phyloP scores from a whole-genome alignment of 345 rosid genomes.

The Salix brachista region DNA sequence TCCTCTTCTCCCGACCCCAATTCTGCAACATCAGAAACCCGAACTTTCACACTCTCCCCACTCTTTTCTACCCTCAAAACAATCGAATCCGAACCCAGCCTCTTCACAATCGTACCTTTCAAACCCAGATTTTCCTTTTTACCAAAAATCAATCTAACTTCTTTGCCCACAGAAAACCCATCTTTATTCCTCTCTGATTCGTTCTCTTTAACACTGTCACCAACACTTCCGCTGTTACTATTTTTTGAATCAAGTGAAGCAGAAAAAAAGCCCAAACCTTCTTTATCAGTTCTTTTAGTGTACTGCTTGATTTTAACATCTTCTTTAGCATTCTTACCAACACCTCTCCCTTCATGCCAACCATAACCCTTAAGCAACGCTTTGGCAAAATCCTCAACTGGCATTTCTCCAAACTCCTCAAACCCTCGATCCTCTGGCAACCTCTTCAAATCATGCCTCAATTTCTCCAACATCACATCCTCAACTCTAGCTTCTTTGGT shows the following conservation, averaged over 20 bases:
- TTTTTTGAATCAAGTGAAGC: neutral
- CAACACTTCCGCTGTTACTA: neutral
- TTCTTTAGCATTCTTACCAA: slow-evolving; percentile 71
- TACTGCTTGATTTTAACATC: slow-evolving; percentile 62
- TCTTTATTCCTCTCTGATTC: neutral
- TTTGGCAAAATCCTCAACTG: slow-evolving; percentile 71
- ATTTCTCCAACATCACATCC: slow-evolving; percentile 38
- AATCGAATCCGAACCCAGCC: neutral
- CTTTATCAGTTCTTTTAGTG: slow-evolving; percentile 44
- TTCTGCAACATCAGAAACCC: slow-evolving; percentile 47
- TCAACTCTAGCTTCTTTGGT: slow-evolving; percentile 17
- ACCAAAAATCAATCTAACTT: neutral
- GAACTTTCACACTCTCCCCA: slow-evolving; percentile 42
- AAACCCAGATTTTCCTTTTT: neutral
- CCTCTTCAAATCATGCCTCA: slow-evolving; percentile 44
- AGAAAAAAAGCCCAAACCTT: slow-evolving; percentile 51
- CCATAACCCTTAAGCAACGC: slow-evolving; percentile 83
- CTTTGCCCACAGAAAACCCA: neutral
- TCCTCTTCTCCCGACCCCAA: slow-evolving; percentile 72
- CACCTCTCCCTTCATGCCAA: slow-evolving; percentile 75
- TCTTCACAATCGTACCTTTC: neutral
- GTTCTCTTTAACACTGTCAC: neutral
- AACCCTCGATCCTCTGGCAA: slow-evolving; percentile 63
- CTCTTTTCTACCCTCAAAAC: slow-evolving; percentile 24
- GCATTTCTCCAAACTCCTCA: slow-evolving; percentile 62